These are phyloP conservation scores for Lentinus brumalis DNA, from an alignment of 768 basidiomycete species.

Conservation along the genomic window DNA sequence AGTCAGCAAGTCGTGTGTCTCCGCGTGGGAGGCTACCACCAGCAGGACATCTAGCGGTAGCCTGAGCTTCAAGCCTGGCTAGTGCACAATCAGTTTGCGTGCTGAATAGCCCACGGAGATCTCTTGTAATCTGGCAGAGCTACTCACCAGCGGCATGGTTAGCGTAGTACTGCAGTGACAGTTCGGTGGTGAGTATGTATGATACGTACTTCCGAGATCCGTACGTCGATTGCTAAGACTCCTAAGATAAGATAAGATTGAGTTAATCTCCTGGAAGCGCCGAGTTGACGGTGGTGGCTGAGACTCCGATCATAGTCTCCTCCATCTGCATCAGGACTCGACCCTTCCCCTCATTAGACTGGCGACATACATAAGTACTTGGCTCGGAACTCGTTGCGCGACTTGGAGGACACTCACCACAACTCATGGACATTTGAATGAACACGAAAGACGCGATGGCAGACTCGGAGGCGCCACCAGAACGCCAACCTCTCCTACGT, in stretches of 20 bases:
- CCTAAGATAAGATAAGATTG: slow-evolving; percentile 2
- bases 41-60: background rate
- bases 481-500: slow-evolving; percentile 43
- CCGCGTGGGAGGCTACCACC: background rate
- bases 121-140: too few relatives aligned
- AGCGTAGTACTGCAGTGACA: too few relatives aligned
- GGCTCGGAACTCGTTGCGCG: background rate
- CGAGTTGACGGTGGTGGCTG: background rate
- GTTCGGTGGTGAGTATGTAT: background rate
- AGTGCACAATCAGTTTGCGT: too few relatives aligned
- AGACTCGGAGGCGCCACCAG: slow-evolving; percentile 22
- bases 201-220: background rate
- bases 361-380: background rate
- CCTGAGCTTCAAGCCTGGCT: background rate
- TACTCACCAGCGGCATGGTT: too few relatives aligned
- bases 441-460: slow-evolving; percentile 10
- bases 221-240: background rate
- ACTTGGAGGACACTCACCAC: background rate
- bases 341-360: background rate
- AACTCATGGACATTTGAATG: slow-evolving; percentile 9
- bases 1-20: background rate
- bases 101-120: too few relatives aligned
- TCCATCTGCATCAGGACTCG: background rate
- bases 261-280: background rate
- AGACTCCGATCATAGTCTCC: background rate